Percentiles rank a stretch among this genome's conserved stretches.
Conservation (phyloP, 2,329 filamentous ascomycete genomes). For the Gyromitra esculenta region DNA sequence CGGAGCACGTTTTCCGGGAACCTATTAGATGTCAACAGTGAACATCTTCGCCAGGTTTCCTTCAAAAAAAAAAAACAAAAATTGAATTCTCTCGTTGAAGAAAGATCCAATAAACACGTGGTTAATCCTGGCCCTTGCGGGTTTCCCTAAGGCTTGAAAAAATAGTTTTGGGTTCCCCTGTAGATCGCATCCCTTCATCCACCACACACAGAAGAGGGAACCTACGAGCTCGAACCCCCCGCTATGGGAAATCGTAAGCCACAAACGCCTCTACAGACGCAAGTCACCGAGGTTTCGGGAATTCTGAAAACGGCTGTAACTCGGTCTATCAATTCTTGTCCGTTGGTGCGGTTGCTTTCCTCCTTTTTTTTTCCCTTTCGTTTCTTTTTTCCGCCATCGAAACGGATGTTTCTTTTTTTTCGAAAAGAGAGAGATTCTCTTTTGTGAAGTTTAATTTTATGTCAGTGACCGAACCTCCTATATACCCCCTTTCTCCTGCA, state of each 20-base stretch:
- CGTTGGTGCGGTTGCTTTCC: not conserved
- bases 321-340: not conserved
- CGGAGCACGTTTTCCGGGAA: not conserved
- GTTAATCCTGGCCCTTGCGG: constrained; percentile 21
- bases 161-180: not conserved
- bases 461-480: constrained; percentile 17
- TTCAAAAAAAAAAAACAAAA: constrained; percentile 1
- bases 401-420: not conserved
- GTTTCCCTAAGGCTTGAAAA: constrained; percentile 3
- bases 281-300: constrained; percentile 14
- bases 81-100: not conserved
- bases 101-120: constrained; percentile 30
- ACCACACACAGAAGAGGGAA: constrained; percentile 4
- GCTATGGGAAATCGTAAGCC: not conserved
- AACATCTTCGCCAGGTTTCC: not conserved
- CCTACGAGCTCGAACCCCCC: not conserved
- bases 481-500: constrained; percentile 47
- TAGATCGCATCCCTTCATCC: constrained; percentile 10
- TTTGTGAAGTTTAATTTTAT: constrained; percentile 26
- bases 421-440: not conserved
- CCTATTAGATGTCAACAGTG: not conserved
- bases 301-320: constrained; percentile 12
- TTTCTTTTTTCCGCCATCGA: constrained; percentile 8
- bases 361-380: constrained; percentile 1
- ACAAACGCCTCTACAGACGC: constrained; percentile 6